Evolutionary conservation across 2,329 filamentous ascomycete species (phyloP), one percentile per base, ranked within the genome.

Genomic region (Botrytis fabae): DNA sequence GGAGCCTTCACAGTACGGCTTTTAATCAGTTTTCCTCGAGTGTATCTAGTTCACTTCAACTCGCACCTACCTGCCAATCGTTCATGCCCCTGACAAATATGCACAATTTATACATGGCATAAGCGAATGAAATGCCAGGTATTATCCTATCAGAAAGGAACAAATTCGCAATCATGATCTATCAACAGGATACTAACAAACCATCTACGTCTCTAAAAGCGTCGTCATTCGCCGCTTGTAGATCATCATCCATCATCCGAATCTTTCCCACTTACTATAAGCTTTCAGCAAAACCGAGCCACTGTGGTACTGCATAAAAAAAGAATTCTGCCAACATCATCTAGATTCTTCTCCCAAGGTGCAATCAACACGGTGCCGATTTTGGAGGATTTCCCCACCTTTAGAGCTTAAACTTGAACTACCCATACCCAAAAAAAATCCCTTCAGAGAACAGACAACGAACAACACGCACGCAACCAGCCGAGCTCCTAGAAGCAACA

Each of bases 331-430:
- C 40, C n/a, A 48, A 25, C 32, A 48, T 32, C 32, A 38, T 70
- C 38, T 38, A 40, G 42, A 40, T 70, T 35, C 64, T 32, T 40
- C 18, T 38, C 25, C 40, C 9, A 70, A 70, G 42, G 61, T 35
- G 32, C 25, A 64, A 54, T 40, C 22, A 60, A 59, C 14, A n/a
- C 28, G 51, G 48, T 60, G 35, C 25, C 18, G 28, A 61, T 48
- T 62, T 63, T 51, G 18, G 44, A 70, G 28, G 14, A 66, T 48
- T 68, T 72, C 70, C 70, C 70, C 70, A 72, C 70, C 70, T 69
- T 72, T 63, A 38, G 32, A 72, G 64, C 70, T 44, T 60, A 68
- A 72, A 42, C 70, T 46, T 32, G 40, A 69, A 35, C 18, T 69
- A 69, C 62, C 46, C 51, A 57, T 57, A 57, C 51, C 32, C 57